Percentiles rank a stretch among this genome's conserved stretches.
phyloP scores from a whole-genome alignment of 1,284 basidiomycete species.

The Anthracocystis walkeri region DNA sequence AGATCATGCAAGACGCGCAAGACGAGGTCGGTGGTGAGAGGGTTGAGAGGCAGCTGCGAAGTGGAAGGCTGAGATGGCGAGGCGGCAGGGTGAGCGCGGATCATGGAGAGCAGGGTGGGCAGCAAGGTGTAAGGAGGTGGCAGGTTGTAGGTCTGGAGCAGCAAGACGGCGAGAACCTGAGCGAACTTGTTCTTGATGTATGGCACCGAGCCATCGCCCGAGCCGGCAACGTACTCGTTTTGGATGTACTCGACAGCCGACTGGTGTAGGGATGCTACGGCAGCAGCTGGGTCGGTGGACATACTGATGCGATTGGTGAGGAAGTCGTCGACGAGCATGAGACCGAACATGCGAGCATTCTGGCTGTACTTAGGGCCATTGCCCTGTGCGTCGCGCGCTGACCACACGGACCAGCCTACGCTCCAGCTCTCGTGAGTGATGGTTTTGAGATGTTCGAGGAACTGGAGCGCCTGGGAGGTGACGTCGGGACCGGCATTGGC shows the following conservation, averaged over 20 bases:
- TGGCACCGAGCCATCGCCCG: slow-evolving; percentile 56
- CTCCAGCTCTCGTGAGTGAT: slow-evolving; percentile 82
- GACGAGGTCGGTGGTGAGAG: slow-evolving; percentile 79
- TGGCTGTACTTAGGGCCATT: slow-evolving; percentile 76
- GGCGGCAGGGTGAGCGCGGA: slow-evolving; percentile 71
- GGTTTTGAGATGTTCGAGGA: slow-evolving; percentile 80
- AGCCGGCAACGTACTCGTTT: slow-evolving; percentile 61
- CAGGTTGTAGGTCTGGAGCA: slow-evolving; percentile 90
- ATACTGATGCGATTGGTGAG: slow-evolving; percentile 76
- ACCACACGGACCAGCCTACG: slow-evolving; percentile 66
- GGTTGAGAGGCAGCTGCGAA: slow-evolving; percentile 83
- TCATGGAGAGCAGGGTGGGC: slow-evolving; percentile 70
- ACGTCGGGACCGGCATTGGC: slow-evolving; percentile 71
- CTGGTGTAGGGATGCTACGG: slow-evolving; percentile 65
- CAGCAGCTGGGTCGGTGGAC: slow-evolving; percentile 51
- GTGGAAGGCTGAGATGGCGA: slow-evolving; percentile 75
- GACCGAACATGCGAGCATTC: slow-evolving; percentile 84
- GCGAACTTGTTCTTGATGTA: slow-evolving; percentile 95
- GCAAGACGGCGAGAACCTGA: slow-evolving; percentile 94
- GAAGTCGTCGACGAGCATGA: slow-evolving; percentile 86
- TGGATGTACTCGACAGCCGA: slow-evolving; percentile 62
- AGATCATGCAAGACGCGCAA: slow-evolving; percentile 67
- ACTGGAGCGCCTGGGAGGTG: slow-evolving; percentile 82
- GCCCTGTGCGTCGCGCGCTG: slow-evolving; percentile 73
- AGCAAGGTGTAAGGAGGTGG: slow-evolving; percentile 81